Evolutionary conservation across 345 rosid genomes (phyloP), one percentile per base, ranked within the genome.

Genomic region (Salix caprea): DNA sequence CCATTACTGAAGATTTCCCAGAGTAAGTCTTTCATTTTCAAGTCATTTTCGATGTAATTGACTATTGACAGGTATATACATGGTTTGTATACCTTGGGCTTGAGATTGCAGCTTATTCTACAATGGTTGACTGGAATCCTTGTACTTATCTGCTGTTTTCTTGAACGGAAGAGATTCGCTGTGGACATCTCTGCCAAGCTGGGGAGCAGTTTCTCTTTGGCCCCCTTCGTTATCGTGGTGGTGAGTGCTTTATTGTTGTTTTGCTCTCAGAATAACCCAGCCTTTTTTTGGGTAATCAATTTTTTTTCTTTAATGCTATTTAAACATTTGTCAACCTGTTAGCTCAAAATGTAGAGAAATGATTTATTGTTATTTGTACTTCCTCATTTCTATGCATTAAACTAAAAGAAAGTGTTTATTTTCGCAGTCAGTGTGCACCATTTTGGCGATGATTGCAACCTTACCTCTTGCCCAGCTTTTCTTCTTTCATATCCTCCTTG

Each of bases 171-270:
- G 84, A 87, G 80, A 54, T 93, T 84, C 71, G 79, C 88, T 58
- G 81, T 83, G 34, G 97, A 96, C 77, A 88, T 96, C 74, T 73
- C 98, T 84, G 72, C 91, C 58, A 96, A 93, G 83, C 73, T 96
- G 75, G 99, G 99, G 75, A 96, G 98, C 89, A 96, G 99, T 87
- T 96, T 96, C 87, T 91, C 99, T 16, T 67, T 96, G 82, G 89
- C 81, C 73, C 97, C 99, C 37, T 93, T 90, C 83, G 90, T 92
- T 76, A 91, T 88, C 73, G 97, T 96, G 32, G 97, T 96, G 92
- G 99, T 93, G 85, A 84, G 95, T 86, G n/a, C 74, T 50, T 15
- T 72, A 16, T 24, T 52, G 5, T 23, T 46, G 37, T 8, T 56
- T 52, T 34, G 19, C 52, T 52, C 6, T 65, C 16, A n/a, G 23